Percentiles rank a stretch among this genome's conserved stretches.
Conservation (phyloP, 2,329 filamentous ascomycete species). For the Grosmannia huntii region DNA sequence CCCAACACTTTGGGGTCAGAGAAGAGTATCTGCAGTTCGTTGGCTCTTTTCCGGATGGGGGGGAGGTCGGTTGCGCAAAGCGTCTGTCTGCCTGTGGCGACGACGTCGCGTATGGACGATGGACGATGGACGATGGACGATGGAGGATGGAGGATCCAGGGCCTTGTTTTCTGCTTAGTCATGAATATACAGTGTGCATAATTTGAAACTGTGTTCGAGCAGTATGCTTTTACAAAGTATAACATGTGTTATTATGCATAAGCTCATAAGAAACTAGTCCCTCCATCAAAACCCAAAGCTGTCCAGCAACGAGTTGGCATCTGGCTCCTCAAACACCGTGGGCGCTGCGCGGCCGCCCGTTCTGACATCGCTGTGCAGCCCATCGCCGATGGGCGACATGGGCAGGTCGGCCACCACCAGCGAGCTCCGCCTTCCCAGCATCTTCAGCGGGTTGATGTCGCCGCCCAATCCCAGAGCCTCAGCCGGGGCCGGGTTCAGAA, state of each 20-base stretch:
- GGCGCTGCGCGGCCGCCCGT: conserved; percentile 38
- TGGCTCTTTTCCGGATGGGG: not conserved
- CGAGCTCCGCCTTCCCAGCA: conserved; percentile 60
- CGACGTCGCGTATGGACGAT: not conserved
- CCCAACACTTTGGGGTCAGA: not conserved
- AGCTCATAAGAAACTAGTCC: too few relatives aligned
- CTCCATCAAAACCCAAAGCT: conserved; percentile 68
- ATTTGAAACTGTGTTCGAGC: too few relatives aligned
- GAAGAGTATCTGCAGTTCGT: not conserved
- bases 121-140: not conserved
- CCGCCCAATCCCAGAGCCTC: conserved; percentile 26
- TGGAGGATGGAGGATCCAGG: not conserved
- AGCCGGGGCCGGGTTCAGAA: conserved; percentile 38
- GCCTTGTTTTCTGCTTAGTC: not conserved
- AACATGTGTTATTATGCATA: too few relatives aligned
- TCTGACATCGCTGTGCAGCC: conserved; percentile 26
- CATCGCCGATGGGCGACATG: conserved; percentile 20
- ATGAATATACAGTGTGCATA: not conserved
- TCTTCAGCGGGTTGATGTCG: conserved; percentile 50
- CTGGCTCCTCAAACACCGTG: conserved; percentile 84
- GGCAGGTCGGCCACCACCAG: conserved; percentile 69
- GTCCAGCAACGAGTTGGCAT: conserved; percentile 75
- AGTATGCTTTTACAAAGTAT: too few relatives aligned
- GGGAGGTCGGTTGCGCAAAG: not conserved
- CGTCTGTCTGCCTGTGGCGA: not conserved